Evolutionary conservation across 176 grass and related monocot genomes (phyloP).

Genomic region (Triticum urartu): DNA sequence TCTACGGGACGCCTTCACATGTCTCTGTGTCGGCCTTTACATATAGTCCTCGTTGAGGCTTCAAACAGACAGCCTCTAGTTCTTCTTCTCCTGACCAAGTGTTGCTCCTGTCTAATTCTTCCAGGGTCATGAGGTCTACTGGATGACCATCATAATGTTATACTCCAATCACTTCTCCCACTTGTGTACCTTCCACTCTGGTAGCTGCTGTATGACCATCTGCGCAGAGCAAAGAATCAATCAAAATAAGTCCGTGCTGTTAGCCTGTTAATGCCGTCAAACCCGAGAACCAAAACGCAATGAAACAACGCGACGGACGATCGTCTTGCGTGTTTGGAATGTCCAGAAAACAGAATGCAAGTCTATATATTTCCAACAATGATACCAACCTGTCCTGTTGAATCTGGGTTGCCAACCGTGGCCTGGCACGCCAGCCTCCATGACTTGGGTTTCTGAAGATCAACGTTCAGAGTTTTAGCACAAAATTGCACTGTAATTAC

Average conservation of each 20-base stretch:
- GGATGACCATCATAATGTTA: neutral
- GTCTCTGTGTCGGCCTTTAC: no score
- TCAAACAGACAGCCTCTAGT: no score
- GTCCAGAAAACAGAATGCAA: neutral
- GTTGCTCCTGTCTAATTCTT: neutral
- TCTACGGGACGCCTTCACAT: no score
- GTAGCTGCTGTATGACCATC: conserved; percentile 92
- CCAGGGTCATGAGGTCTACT: neutral
- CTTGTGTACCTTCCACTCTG: conserved; percentile 82
- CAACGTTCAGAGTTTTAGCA: neutral
- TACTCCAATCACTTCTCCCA: conserved; percentile 49
- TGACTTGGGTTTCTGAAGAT: conserved; percentile 72
- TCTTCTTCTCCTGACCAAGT: neutral
- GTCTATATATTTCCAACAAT: neutral
- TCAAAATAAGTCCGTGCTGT: neutral
- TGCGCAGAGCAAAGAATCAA: conserved; percentile 21
- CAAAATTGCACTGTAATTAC: neutral
- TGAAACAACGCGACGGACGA: neutral
- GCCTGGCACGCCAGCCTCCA: conserved; percentile 97
- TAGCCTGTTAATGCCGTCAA: neutral
- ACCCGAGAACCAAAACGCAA: neutral
- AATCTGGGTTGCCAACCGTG: conserved; percentile 72
- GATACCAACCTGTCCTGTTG: conserved; percentile 60
- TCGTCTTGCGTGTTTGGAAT: no score
- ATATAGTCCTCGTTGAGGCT: no score